Percentiles rank a stretch among this genome's conserved stretches.
These are phyloP conservation scores for Populus deltoides DNA, from an alignment of 345 rosid genomes.

Conservation along the genomic window DNA sequence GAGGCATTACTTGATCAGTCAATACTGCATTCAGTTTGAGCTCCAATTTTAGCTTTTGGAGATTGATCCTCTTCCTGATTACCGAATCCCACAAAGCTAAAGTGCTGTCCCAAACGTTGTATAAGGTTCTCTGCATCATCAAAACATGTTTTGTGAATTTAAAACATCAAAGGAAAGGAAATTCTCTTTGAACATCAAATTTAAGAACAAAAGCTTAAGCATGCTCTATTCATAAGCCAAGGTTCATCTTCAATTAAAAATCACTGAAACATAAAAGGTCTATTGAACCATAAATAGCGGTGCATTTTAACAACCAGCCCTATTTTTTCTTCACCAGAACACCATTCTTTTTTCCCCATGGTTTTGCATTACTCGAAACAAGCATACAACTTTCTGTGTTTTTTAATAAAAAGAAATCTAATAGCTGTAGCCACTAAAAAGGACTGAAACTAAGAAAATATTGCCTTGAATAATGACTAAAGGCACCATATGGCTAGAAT, in stretches of 20 bases:
- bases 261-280: not conserved
- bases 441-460: not conserved
- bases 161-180: not conserved
- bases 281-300: not conserved
- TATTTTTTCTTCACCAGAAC: not conserved
- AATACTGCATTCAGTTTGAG: constrained; percentile 71
- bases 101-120: constrained; percentile 65
- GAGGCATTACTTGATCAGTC: constrained; percentile 59
- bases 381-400: not conserved
- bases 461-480: not conserved
- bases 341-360: not conserved
- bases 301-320: not conserved
- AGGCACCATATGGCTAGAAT: not conserved
- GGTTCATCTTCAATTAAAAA: not conserved
- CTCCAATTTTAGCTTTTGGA: constrained; percentile 69
- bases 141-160: constrained; percentile 18
- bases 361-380: not conserved
- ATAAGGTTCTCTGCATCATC: constrained; percentile 62
- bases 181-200: not conserved
- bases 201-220: not conserved
- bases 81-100: constrained; percentile 65
- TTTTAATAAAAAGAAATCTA: not conserved
- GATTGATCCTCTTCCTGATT: constrained; percentile 55
- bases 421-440: not conserved
- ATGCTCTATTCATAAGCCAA: not conserved